phyloP scores from a whole-genome alignment of 148 eudicot species.

The Vaccinium macrocarpon region DNA sequence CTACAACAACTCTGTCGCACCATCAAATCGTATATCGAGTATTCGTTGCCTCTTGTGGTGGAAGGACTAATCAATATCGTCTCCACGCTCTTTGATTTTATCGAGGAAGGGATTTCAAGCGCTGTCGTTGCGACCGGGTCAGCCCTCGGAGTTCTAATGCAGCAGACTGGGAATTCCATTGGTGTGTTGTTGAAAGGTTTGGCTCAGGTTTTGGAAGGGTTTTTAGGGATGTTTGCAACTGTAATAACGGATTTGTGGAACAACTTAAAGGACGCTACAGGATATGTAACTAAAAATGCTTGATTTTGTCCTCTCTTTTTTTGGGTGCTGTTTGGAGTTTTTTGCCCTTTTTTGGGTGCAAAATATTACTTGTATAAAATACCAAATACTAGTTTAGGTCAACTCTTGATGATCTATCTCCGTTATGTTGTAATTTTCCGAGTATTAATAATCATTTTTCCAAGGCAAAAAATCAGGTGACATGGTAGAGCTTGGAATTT shows the following conservation, averaged over 20 bases:
- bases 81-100: conserved; percentile 29
- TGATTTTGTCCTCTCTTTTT: conserved; percentile 11
- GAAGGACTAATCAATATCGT: not conserved
- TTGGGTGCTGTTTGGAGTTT: not conserved
- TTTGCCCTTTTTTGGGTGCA: not conserved
- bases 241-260: conserved; percentile 36
- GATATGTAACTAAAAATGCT: conserved; percentile 39
- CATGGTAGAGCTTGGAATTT: not conserved
- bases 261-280: conserved; percentile 40
- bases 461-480: not conserved
- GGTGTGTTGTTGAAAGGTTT: conserved; percentile 30
- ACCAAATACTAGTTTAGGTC: not conserved
- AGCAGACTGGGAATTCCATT: conserved; percentile 32
- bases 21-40: conserved; percentile 30
- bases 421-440: not conserved
- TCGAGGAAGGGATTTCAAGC: conserved; percentile 37
- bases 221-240: conserved; percentile 35
- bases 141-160: conserved; percentile 29
- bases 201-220: conserved; percentile 29
- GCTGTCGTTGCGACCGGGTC: conserved; percentile 25
- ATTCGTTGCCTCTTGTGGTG: conserved; percentile 21
- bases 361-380: not conserved
- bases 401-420: not conserved
- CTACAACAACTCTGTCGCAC: not conserved
- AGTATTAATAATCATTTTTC: not conserved